These are phyloP conservation scores for Wickerhamiella cacticola DNA, from an alignment of 805 yeast genomes.

Conservation along the genomic window DNA sequence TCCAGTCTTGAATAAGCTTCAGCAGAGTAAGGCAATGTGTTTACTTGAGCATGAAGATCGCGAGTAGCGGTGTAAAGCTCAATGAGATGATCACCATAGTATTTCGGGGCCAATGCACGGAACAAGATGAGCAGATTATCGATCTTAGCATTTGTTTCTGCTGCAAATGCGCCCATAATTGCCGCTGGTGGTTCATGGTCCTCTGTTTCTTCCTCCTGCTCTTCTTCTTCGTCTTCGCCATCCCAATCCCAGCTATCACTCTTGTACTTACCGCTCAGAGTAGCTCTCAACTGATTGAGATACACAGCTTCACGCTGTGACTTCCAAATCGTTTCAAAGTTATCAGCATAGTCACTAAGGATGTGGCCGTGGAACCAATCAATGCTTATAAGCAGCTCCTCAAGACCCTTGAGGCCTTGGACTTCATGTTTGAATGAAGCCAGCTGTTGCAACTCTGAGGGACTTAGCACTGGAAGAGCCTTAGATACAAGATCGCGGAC, in stretches of 20 bases:
- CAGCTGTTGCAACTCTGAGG: constrained; percentile 11
- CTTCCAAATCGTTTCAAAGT: constrained; percentile 15
- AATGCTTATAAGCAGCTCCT: constrained; percentile 4
- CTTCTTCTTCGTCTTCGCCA: constrained; percentile 16
- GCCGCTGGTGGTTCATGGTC: background rate
- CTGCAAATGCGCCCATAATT: constrained; percentile 2
- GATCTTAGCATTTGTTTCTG: constrained; percentile 10
- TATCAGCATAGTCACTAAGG: constrained; percentile 12
- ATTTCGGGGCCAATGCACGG: constrained; percentile 19
- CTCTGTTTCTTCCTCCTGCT: background rate
- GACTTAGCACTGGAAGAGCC: constrained; percentile 16
- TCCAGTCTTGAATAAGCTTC: constrained; percentile 8
- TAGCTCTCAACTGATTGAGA: constrained; percentile 14
- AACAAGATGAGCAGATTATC: constrained; percentile 17
- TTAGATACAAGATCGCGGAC: constrained; percentile 9
- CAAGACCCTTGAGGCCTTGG: constrained; percentile 12
- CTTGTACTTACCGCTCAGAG: constrained; percentile 10
- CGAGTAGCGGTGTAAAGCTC: constrained; percentile 19
- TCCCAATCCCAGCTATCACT: constrained; percentile 17
- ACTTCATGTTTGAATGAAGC: constrained; percentile 11
- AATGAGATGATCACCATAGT: constrained; percentile 15
- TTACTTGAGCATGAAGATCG: constrained; percentile 10
- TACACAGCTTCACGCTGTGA: constrained; percentile 12
- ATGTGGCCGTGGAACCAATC: constrained; percentile 13
- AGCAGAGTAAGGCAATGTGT: background rate